Percentiles rank a stretch among this genome's conserved stretches.
These are phyloP conservation scores for Pythium pyrilobum DNA, from an alignment of 352 stramenopile genomes.

Conservation along the genomic window DNA sequence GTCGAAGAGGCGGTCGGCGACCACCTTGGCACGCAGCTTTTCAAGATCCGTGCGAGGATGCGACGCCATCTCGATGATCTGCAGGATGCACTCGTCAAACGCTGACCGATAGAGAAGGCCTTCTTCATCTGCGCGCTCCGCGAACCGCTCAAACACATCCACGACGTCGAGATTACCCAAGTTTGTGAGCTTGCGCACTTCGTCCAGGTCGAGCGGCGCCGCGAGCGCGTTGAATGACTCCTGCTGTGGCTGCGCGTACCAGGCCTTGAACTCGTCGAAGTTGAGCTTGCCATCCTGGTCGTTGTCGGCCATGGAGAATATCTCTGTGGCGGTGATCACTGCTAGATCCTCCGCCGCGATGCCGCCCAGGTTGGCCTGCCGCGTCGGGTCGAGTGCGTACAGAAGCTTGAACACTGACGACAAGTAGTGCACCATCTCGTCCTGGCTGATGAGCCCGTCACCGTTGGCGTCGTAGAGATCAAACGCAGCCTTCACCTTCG, in stretches of 20 bases:
- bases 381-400: conserved; percentile 64
- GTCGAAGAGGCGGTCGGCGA: conserved; percentile 71
- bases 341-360: conserved; percentile 64
- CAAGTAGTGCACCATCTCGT: conserved; percentile 87
- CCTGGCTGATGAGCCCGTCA: conserved; percentile 77
- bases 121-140: conserved; percentile 53
- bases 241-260: conserved; percentile 69
- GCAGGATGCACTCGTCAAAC: conserved; percentile 71
- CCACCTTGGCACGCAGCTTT: conserved; percentile 58
- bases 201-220: conserved; percentile 64
- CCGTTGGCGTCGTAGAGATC: conserved; percentile 81
- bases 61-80: conserved; percentile 62
- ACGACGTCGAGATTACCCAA: conserved; percentile 77
- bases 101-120: conserved; percentile 54
- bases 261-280: conserved; percentile 83
- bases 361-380: conserved; percentile 39
- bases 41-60: conserved; percentile 60
- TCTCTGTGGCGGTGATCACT: conserved; percentile 55
- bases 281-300: conserved; percentile 82
- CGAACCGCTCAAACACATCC: conserved; percentile 85
- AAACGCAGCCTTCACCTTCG: conserved; percentile 73
- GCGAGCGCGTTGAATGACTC: conserved; percentile 67
- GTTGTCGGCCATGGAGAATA: conserved; percentile 85
- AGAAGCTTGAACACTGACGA: conserved; percentile 78
- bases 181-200: conserved; percentile 82